Conservation (phyloP, 164 flowering plant genomes). For the Magnolia sinica region DNA sequence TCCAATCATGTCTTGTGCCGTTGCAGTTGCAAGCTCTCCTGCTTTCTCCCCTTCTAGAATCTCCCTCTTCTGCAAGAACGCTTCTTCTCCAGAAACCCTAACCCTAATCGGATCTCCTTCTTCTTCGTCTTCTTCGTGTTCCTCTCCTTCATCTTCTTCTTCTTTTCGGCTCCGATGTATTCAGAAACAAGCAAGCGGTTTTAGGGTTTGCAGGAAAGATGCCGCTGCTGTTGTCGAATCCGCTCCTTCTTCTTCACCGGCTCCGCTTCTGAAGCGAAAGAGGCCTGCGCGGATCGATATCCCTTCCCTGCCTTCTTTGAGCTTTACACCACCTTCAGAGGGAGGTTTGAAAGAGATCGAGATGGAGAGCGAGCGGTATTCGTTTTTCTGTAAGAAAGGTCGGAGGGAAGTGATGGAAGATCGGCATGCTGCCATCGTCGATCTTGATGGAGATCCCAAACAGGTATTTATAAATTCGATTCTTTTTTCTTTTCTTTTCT, state of each 20-base stretch:
- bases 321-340: constrained; percentile 17
- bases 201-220: constrained; percentile 19
- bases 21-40: constrained; percentile 35
- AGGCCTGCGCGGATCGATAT: constrained; percentile 70
- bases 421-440: constrained; percentile 55
- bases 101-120: constrained; percentile 4
- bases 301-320: constrained; percentile 39
- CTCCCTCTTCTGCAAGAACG: constrained; percentile 25
- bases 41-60: constrained; percentile 37
- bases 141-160: constrained; percentile 5
- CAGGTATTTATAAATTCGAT: constrained; percentile 43
- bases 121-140: constrained; percentile 7
- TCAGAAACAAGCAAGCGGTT: constrained; percentile 37
- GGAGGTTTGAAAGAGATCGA: constrained; percentile 27
- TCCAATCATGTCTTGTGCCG: constrained; percentile 37
- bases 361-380: constrained; percentile 51
- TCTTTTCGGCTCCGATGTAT: constrained; percentile 34
- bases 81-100: constrained; percentile 24
- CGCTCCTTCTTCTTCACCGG: not conserved
- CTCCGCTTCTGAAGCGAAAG: constrained; percentile 51
- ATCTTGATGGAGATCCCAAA: constrained; percentile 57
- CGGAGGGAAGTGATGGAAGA: constrained; percentile 83
- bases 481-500: not conserved
- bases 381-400: constrained; percentile 80
- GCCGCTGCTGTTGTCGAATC: not conserved